phyloP scores from a whole-genome alignment of 768 basidiomycete species.

The Mycena leptocephala region DNA sequence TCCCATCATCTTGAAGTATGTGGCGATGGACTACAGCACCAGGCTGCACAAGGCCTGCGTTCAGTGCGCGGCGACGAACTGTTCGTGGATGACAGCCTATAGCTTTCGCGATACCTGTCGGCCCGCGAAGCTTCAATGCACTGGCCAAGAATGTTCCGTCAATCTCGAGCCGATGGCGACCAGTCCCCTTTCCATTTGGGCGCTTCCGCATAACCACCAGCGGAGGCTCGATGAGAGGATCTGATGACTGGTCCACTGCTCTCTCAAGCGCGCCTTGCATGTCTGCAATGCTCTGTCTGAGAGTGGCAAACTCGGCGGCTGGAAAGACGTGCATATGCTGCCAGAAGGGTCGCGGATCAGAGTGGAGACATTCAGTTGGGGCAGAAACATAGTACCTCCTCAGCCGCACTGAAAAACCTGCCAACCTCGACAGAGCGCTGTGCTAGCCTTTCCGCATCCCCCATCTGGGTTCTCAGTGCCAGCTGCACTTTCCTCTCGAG shows the following conservation, averaged over 20 bases:
- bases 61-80: slow-evolving; percentile 40
- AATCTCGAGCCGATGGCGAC: neutral
- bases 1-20: slow-evolving; percentile 24
- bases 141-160: too few species aligned
- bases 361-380: too few species aligned
- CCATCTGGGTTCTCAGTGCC: too few species aligned
- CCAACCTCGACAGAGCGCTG: too few species aligned
- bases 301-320: neutral
- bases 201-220: neutral
- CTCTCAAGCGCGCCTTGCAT: neutral
- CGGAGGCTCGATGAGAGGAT: neutral
- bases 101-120: slow-evolving; percentile 30
- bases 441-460: too few species aligned
- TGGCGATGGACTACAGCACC: slow-evolving; percentile 35
- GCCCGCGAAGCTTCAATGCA: slow-evolving; percentile 40
- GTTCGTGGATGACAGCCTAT: slow-evolving; percentile 39
- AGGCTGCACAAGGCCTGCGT: slow-evolving; percentile 39
- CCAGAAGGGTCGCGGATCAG: too few species aligned
- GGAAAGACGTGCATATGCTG: neutral
- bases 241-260: neutral
- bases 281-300: neutral
- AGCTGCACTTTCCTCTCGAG: too few species aligned
- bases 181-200: neutral
- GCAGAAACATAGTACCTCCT: too few species aligned
- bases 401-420: too few species aligned